These are phyloP conservation scores for Thielaviopsis cerberus DNA, from an alignment of 2,329 filamentous ascomycete species.

Conservation along the genomic window DNA sequence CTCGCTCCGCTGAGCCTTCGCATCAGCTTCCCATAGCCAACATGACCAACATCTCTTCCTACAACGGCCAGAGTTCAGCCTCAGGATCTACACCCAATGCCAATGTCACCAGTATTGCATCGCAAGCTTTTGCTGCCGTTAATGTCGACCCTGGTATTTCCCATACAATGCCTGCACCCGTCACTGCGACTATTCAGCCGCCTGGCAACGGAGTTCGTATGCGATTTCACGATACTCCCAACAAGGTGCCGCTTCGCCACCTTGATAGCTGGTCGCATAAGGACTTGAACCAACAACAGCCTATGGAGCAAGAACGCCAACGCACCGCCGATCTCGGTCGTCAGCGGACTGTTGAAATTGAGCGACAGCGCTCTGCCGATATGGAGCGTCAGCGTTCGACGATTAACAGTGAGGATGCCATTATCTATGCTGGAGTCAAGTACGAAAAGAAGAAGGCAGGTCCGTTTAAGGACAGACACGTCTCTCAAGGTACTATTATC, in stretches of 20 bases:
- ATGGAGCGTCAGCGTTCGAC: not conserved
- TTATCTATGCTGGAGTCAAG: conserved; percentile 39
- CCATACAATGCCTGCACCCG: not conserved
- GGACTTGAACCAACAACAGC: not conserved
- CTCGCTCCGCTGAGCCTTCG: not conserved
- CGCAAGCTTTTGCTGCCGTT: not conserved
- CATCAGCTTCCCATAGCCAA: not conserved
- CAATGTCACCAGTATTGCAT: not conserved
- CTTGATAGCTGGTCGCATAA: not conserved
- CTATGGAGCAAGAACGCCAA: not conserved
- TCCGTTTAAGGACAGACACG: conserved; percentile 44
- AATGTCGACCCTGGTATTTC: not conserved
- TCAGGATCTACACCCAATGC: not conserved
- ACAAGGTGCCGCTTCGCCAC: not conserved
- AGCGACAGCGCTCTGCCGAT: conserved; percentile 1
- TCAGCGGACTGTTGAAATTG: not conserved
- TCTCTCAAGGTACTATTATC: conserved; percentile 41
- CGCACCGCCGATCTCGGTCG: not conserved
- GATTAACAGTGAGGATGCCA: conserved; percentile 28
- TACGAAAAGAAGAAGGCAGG: conserved; percentile 44
- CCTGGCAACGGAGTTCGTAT: not conserved
- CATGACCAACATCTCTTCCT: not conserved
- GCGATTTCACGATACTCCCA: not conserved
- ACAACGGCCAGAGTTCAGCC: not conserved
- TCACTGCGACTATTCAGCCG: not conserved